A percentile compares a stretch with the other conserved stretches of the same genome.
These are phyloP conservation scores for Eragrostis tef DNA, from an alignment of 202 grass and related monocot genomes.

Conservation along the genomic window DNA sequence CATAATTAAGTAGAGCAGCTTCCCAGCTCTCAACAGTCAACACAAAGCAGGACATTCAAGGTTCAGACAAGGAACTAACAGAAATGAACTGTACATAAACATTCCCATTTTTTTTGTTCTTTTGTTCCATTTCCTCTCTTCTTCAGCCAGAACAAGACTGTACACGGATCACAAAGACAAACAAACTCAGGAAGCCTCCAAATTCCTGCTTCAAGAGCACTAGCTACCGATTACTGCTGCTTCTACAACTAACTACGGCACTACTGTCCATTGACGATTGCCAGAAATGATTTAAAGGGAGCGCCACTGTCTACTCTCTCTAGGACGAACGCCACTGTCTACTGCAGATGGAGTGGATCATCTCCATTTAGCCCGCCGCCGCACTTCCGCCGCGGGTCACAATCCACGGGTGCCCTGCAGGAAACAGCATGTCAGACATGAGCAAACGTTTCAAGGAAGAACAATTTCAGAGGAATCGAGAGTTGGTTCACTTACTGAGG, in stretches of 20 bases:
- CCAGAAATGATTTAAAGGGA: not conserved
- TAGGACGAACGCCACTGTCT: slow-evolving; percentile 7
- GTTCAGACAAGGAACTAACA: not conserved
- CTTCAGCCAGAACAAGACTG: slow-evolving; percentile 1
- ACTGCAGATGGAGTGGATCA: not conserved
- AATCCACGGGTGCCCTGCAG: slow-evolving; percentile 75
- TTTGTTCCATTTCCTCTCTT: not conserved
- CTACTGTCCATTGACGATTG: slow-evolving; percentile 12
- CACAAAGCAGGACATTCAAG: not conserved
- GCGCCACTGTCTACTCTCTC: slow-evolving; percentile 2
- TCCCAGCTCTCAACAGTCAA: no score
- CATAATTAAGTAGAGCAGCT: no score
- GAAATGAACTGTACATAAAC: not conserved
- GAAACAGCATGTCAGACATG: not conserved
- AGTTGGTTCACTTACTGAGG: slow-evolving; percentile 52
- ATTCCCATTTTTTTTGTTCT: not conserved
- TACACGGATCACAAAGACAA: not conserved
- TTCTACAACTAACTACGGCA: not conserved
- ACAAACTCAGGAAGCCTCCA: slow-evolving; percentile 12
- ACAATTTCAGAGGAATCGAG: not conserved
- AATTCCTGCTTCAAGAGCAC: slow-evolving; percentile 24
- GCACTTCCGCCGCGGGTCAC: slow-evolving; percentile 48
- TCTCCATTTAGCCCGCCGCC: slow-evolving; percentile 12
- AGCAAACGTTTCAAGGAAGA: not conserved
- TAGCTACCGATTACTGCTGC: not conserved